A percentile compares a stretch with the other conserved stretches of the same genome.
Evolutionary conservation across 2,329 filamentous ascomycete genomes (phyloP).

Genomic region (Colletotrichum siamense): DNA sequence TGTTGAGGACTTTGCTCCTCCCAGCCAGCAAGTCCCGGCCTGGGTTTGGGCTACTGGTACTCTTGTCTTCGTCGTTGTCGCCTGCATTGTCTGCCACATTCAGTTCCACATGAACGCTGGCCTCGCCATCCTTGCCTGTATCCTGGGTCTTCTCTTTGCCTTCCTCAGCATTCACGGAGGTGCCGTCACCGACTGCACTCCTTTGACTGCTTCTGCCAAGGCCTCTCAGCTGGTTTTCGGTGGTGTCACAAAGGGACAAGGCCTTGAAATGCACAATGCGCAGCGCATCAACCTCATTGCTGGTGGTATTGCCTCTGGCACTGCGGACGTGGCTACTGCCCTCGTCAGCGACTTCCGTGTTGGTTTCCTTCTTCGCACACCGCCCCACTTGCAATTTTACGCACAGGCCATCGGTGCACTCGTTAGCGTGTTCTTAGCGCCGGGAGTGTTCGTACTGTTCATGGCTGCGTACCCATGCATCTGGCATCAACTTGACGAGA

Average conservation of each 20-base stretch:
- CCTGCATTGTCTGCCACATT: conserved; percentile 53
- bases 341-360: conserved; percentile 70
- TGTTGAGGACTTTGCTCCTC: conserved; percentile 44
- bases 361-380: conserved; percentile 70
- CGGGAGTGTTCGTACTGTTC: conserved; percentile 72
- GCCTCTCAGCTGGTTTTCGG: conserved; percentile 73
- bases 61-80: conserved; percentile 51
- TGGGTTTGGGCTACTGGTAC: conserved; percentile 58
- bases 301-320: conserved; percentile 61
- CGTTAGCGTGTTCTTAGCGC: conserved; percentile 70
- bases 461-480: conserved; percentile 73
- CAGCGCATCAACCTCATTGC: conserved; percentile 72
- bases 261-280: conserved; percentile 50
- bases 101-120: conserved; percentile 64
- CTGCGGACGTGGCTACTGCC: conserved; percentile 58
- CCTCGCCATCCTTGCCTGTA: conserved; percentile 58
- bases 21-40: conserved; percentile 53
- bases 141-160: conserved; percentile 63
- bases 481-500: conserved; percentile 44
- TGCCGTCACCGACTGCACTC: conserved; percentile 64
- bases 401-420: conserved; percentile 68
- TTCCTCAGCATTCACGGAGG: conserved; percentile 56
- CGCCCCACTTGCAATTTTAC: conserved; percentile 70
- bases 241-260: conserved; percentile 63
- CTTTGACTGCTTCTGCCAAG: conserved; percentile 70